Evolutionary conservation across 2,329 filamentous ascomycete species (phyloP), one percentile per base, ranked within the genome.

Genomic region (Scedosporium boydii): DNA sequence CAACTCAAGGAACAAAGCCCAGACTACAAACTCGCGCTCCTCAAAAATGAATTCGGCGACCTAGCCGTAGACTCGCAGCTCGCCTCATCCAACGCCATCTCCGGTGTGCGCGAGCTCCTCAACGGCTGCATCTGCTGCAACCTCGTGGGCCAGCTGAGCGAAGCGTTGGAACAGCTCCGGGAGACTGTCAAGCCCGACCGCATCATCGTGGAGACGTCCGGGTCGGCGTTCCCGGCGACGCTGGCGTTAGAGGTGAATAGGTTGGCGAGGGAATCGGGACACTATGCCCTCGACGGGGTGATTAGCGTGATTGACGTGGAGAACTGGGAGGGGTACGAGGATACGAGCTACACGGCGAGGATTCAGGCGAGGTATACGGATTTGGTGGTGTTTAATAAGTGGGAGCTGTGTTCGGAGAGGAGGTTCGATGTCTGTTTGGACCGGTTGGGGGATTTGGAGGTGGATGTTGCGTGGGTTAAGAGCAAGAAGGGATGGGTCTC

Each of bases 121-220:
- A 96, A 96, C 73, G 95, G 93, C 67, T 98, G 95, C 77, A 98
- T 99, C 75, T 99, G 95, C 83, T 99, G 95, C 79, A 98, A 98
- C 73, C 88, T 98, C 27, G 93, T 99, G 64, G 95, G 95, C 16
- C 91, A 96, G 74, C 85, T 99, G 6, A 85, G 86, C 64, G 86
- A 89, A 58, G 93, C 93, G 1, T 86, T 99, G 18, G 77, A 83
- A 53, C 87, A 95, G 70, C 86, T 99, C 48, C 83, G 84, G 59
- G 74, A 77, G 26, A 73, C 72, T 14, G 73, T 80, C 41, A 65
- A 67, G 0, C 93, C 92, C 0, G 90, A 97, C 72, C 85, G 95
- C 62, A 95, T 99, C 74, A 86, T 99, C 60, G 87, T 99, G 72
- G 95, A 99, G 80, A 99, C 95, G 2, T 90, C 86, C 46, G 95